Base-by-base conservation (phyloP, 2,329 filamentous ascomycete species). In the Fusarium bactridioides region DNA sequence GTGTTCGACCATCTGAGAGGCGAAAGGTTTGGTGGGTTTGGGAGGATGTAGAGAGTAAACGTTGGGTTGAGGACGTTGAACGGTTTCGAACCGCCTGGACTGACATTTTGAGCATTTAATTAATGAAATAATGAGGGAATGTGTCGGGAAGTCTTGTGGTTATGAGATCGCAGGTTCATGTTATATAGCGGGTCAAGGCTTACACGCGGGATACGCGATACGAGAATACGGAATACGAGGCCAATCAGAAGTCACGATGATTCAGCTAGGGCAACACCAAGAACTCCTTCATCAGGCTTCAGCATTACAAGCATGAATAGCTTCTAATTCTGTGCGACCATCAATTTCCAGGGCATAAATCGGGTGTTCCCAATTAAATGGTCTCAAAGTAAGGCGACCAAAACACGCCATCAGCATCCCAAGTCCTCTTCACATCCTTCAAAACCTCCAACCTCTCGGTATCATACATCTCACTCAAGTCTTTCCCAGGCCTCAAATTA, bases 1-100 rank as follows among this genome's bases (percentile, higher is more conserved):
- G 75, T 4, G 64, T 73, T 6, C 84, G 82, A 10, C 83, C 82
- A 64, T 84, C 82, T 2, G 82, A 79, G 10, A 85, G 79, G 5
- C 57, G 78, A 60, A 83, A 74, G 16, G 70, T 78, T 57, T 81
- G 80, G 25, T 50, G 53, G 10, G 59, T 40, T 7, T 3, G 51
- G 12, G 69, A 44, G 7, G 19, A 21, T 44, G 37, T 55, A 35
- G 21, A 9, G 1, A 61, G 31, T 3, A 35, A 18, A 0, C 48
- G 63, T 10, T 23, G 19, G 2, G 27, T 33, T 10, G 41, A 19
- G 1, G 19, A 44, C 0, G 25, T 27, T n/a, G 29, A n/a, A 3
- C 47, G 48, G 37, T 23, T 35, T 23, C 47, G 37, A 16, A 40
- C 19, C 18, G 38, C 8, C 2, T 29, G 37, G 2, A 13, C 5